Evolutionary conservation across 2,329 filamentous ascomycete genomes (phyloP).

Genomic region (Furcasterigmium sp.): DNA sequence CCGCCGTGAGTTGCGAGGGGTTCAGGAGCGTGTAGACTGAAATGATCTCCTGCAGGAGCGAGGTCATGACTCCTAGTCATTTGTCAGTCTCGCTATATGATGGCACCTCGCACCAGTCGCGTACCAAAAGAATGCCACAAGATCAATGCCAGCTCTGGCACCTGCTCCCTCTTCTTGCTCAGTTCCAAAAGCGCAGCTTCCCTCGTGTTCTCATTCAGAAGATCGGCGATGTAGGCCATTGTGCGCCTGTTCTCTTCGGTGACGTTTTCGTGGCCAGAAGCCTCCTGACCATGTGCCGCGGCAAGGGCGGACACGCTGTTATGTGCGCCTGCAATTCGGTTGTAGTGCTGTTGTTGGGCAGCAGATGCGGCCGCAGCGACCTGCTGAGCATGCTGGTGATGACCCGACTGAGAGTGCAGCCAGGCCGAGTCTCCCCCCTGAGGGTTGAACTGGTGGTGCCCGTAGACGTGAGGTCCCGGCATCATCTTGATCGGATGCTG

Average conservation of each 20-base stretch:
- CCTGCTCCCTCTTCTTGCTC: conserved; percentile 98
- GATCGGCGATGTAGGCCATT: conserved; percentile 87
- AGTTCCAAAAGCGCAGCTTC: conserved; percentile 91
- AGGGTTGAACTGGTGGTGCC: conserved; percentile 61
- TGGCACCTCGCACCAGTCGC: conserved; percentile 21
- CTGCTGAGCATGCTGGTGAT: conserved; percentile 52
- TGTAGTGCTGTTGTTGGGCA: conserved; percentile 58
- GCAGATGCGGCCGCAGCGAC: conserved; percentile 47
- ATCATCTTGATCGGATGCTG: conserved; percentile 45
- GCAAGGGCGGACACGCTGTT: conserved; percentile 43
- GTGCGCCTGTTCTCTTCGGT: conserved; percentile 90
- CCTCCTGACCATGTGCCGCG: conserved; percentile 41
- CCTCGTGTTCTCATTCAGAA: conserved; percentile 79
- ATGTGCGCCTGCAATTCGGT: conserved; percentile 64
- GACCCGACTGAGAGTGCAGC: conserved; percentile 61
- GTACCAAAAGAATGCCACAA: conserved; percentile 97
- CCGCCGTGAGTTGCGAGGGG: conserved; percentile 92
- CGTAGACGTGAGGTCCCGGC: conserved; percentile 59
- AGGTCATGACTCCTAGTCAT: conserved; percentile 86
- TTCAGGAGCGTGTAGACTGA: conserved; percentile 96
- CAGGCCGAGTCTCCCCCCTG: conserved; percentile 59
- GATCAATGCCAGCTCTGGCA: conserved; percentile 91
- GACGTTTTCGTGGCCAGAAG: conserved; percentile 59
- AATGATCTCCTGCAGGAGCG: conserved; percentile 95
- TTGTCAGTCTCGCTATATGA: conserved; percentile 17